Percentiles rank a stretch among this genome's conserved stretches.
Conservation (phyloP, 2,329 filamentous ascomycete genomes). For the Alternaria burnsii region DNA sequence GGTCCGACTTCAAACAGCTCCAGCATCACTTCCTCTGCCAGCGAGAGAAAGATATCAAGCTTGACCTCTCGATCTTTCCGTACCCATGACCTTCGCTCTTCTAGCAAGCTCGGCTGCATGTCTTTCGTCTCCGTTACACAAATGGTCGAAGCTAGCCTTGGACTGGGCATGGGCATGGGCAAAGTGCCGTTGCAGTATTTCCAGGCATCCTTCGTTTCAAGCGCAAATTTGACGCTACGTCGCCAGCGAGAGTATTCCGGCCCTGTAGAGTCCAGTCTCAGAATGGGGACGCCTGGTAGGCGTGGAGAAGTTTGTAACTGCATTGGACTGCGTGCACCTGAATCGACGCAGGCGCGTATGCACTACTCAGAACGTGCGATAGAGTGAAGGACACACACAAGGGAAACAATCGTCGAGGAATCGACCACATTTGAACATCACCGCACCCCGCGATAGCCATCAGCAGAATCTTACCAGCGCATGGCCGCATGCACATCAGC, state of each 20-base stretch:
- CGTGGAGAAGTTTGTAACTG: conserved; percentile 34
- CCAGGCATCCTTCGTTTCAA: conserved; percentile 45
- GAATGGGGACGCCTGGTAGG: conserved; percentile 41
- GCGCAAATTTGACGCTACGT: conserved; percentile 40
- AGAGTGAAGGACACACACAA: background rate
- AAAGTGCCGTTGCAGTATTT: conserved; percentile 43
- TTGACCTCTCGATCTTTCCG: conserved; percentile 49
- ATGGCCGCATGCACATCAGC: conserved; percentile 3
- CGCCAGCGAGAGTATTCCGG: conserved; percentile 46
- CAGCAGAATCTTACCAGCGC: background rate
- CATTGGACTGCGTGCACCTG: conserved; percentile 15
- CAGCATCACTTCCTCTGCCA: conserved; percentile 49
- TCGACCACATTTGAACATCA: conserved; percentile 5
- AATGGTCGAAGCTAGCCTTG: conserved; percentile 28
- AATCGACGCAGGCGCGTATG: background rate
- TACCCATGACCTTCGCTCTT: conserved; percentile 47
- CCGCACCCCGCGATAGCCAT: background rate
- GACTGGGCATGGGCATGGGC: conserved; percentile 48
- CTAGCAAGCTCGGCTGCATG: conserved; percentile 42
- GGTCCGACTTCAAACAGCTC: conserved; percentile 48
- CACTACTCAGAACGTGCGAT: background rate
- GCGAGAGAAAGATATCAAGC: conserved; percentile 48
- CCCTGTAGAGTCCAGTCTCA: conserved; percentile 37
- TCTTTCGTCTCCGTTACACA: conserved; percentile 29
- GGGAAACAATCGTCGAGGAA: background rate